Conservation (phyloP, 495 filamentous ascomycete genomes). For the Tuber melanosporum region DNA sequence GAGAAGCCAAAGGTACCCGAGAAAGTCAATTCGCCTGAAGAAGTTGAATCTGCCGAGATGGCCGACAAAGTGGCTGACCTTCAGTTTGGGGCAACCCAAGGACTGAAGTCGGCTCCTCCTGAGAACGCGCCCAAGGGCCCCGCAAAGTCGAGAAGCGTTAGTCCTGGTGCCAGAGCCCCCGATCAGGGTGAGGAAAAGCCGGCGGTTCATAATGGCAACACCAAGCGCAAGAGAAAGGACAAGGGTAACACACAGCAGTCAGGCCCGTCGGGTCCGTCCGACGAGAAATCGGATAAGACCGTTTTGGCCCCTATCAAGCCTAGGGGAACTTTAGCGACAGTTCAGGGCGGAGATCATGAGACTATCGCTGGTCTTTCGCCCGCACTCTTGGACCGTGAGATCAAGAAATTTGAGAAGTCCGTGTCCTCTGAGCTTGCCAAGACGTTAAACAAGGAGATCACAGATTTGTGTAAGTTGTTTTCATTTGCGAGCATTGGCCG, state of each 20-base stretch:
- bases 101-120: conserved; percentile 5
- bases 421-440: conserved; percentile 54
- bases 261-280: conserved; percentile 22
- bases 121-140: conserved; percentile 23
- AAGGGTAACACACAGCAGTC: conserved; percentile 44
- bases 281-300: conserved; percentile 22
- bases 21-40: not conserved
- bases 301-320: conserved; percentile 20
- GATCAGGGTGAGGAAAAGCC: conserved; percentile 45
- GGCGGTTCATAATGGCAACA: conserved; percentile 46
- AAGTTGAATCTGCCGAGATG: not conserved
- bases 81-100: not conserved
- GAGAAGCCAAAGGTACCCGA: conserved; percentile 17
- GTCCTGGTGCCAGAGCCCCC: conserved; percentile 21
- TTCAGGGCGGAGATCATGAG: conserved; percentile 18
- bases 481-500: not conserved
- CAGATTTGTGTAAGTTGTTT: conserved; percentile 47
- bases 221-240: conserved; percentile 58
- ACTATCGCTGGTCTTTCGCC: conserved; percentile 41
- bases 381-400: conserved; percentile 49
- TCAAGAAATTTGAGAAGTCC: conserved; percentile 52
- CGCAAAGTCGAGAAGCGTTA: conserved; percentile 37
- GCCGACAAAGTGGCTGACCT: conserved; percentile 1
- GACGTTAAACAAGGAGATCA: conserved; percentile 53
- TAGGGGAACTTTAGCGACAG: conserved; percentile 12